Conservation (phyloP, 2,329 filamentous ascomycete genomes). For the Beauveria asiatica region DNA sequence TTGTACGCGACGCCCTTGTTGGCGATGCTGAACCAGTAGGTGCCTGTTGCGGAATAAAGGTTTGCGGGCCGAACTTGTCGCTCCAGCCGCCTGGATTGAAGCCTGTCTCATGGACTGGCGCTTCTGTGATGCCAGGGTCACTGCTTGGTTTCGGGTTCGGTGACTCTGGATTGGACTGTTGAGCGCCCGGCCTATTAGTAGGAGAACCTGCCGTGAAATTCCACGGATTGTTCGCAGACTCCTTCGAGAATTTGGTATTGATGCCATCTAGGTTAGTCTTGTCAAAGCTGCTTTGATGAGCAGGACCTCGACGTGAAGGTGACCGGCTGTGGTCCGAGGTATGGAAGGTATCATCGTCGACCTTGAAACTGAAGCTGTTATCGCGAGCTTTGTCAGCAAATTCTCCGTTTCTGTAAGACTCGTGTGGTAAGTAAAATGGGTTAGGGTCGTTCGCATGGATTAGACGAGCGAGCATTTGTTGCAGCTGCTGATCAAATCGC, state of each 20-base stretch:
- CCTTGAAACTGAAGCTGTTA: constrained; percentile 43
- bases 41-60: constrained; percentile 40
- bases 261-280: constrained; percentile 51
- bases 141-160: not conserved
- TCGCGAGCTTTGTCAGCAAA: constrained; percentile 26
- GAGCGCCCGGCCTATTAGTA: constrained; percentile 21
- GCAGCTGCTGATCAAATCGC: constrained; percentile 34
- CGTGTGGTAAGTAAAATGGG: not conserved
- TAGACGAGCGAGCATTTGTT: constrained; percentile 24
- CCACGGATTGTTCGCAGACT: constrained; percentile 36
- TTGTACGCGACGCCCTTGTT: constrained; percentile 33
- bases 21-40: constrained; percentile 34
- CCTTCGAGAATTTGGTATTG: constrained; percentile 50
- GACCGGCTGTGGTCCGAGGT: not conserved
- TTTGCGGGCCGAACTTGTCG: constrained; percentile 44
- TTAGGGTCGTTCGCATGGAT: constrained; percentile 4
- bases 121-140: not conserved
- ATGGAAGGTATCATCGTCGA: constrained; percentile 34
- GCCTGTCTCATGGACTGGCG: constrained; percentile 16
- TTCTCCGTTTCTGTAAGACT: not conserved
- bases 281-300: constrained; percentile 33
- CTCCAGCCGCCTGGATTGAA: constrained; percentile 48
- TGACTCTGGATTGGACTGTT: constrained; percentile 13
- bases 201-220: constrained; percentile 44
- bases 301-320: constrained; percentile 19